Evolutionary conservation across 2,329 filamentous ascomycete genomes (phyloP).

Genomic region (Ploettnerulaceae sp.): DNA sequence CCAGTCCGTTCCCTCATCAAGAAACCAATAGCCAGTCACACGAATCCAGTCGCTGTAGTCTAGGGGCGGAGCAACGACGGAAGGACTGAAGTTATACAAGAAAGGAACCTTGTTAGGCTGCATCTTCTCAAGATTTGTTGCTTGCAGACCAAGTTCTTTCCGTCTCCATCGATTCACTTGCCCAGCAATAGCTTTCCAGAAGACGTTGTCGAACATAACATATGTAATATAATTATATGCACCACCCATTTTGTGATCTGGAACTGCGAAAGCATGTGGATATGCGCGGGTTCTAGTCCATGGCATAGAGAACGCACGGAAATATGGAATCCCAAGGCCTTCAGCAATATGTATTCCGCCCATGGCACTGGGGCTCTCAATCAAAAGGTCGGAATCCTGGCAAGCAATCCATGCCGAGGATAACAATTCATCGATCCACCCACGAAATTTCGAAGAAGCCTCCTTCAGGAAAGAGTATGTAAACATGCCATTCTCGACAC

Average conservation of each 20-base stretch:
- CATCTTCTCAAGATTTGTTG: constrained; percentile 83
- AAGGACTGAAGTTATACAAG: constrained; percentile 93
- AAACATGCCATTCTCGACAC: constrained; percentile 96
- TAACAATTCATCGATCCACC: constrained; percentile 90
- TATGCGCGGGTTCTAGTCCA: constrained; percentile 96
- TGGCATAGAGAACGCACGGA: constrained; percentile 96
- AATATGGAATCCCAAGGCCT: constrained; percentile 87
- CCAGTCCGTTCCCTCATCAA: constrained; percentile 69
- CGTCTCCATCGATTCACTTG: constrained; percentile 94
- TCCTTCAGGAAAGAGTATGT: constrained; percentile 86
- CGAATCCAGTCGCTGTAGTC: constrained; percentile 98
- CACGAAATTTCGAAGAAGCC: constrained; percentile 80
- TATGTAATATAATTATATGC: constrained; percentile 95
- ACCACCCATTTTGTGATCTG: constrained; percentile 89
- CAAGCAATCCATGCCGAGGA: constrained; percentile 78
- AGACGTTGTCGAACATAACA: constrained; percentile 92
- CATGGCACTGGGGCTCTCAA: constrained; percentile 96
- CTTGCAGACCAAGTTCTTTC: constrained; percentile 69
- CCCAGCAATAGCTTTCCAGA: constrained; percentile 88
- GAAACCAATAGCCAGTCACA: constrained; percentile 96
- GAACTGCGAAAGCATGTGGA: constrained; percentile 91
- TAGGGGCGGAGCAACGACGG: constrained; percentile 86
- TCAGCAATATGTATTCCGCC: constrained; percentile 96
- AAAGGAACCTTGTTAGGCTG: constrained; percentile 98
- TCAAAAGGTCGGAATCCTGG: constrained; percentile 80